Evolutionary conservation across 1,284 basidiomycete genomes (phyloP).

Genomic region (Rhodotorula sp.): DNA sequence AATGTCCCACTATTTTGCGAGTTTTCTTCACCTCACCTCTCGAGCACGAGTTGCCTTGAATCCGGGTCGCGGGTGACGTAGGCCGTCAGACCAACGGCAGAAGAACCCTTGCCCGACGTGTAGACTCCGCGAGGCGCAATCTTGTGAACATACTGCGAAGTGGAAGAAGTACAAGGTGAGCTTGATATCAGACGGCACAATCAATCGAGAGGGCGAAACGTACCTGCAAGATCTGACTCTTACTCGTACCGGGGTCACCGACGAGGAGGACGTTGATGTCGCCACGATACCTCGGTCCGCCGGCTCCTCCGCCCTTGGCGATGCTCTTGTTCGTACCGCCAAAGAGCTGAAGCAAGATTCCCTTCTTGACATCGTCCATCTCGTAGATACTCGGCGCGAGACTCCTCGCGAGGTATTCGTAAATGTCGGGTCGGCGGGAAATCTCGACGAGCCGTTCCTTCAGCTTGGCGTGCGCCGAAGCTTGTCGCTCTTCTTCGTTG

Average conservation of each 20-base stretch:
- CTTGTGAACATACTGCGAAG: slow-evolving; percentile 97
- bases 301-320: slow-evolving; percentile 84
- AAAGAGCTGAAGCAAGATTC: slow-evolving; percentile 90
- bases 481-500: slow-evolving; percentile 50
- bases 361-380: slow-evolving; percentile 99
- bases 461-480: slow-evolving; percentile 54
- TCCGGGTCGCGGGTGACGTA: slow-evolving; percentile 98
- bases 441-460: slow-evolving; percentile 65
- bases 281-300: slow-evolving; percentile 91
- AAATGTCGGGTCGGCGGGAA: slow-evolving; percentile 74
- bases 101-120: slow-evolving; percentile 95
- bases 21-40: slow-evolving; percentile 60
- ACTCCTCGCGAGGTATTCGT: slow-evolving; percentile 78
- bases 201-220: slow-evolving; percentile 40
- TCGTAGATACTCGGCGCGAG: slow-evolving; percentile 95
- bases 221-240: slow-evolving; percentile 89
- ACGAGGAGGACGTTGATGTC: slow-evolving; percentile 97
- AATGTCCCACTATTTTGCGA: slow-evolving; percentile 5
- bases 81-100: slow-evolving; percentile 95
- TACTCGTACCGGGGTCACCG: slow-evolving; percentile 96
- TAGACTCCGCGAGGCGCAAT: slow-evolving; percentile 96
- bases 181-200: background rate
- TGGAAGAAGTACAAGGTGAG: too few species aligned
- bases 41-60: slow-evolving; percentile 93
- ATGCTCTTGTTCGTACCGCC: slow-evolving; percentile 97